phyloP scores from a whole-genome alignment of 192 early-diverging fungal species.

The Coemansia reversa region DNA sequence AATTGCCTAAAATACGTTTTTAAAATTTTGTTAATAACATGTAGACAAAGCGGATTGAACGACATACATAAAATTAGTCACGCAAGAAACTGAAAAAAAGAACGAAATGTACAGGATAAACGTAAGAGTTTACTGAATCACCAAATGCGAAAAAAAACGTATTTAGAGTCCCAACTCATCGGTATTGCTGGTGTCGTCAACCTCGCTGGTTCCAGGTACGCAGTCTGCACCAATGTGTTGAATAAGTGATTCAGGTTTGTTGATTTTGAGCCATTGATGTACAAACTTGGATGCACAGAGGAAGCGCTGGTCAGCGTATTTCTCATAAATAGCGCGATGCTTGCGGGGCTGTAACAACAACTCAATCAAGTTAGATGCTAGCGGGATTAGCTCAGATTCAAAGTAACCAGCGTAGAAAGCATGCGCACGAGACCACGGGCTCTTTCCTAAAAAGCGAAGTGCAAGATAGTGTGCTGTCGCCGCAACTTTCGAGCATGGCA shows the following conservation, averaged over 20 bases:
- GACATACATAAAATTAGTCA: no score
- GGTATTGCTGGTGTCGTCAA: no score
- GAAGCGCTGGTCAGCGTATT: conserved; percentile 48
- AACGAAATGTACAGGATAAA: conserved; percentile 8
- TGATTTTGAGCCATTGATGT: conserved; percentile 23
- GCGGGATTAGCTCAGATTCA: conserved; percentile 56
- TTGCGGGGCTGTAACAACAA: conserved; percentile 48
- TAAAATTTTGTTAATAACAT: no score
- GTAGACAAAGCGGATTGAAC: no score
- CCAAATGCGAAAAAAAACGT: not conserved
- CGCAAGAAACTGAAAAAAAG: no score
- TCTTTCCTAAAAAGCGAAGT: conserved; percentile 42
- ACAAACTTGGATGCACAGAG: conserved; percentile 48
- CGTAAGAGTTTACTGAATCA: not conserved
- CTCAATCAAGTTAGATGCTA: conserved; percentile 55
- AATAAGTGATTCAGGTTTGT: conserved; percentile 13
- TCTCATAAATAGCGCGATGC: conserved; percentile 48
- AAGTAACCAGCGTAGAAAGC: conserved; percentile 69
- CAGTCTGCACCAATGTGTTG: conserved; percentile 4
- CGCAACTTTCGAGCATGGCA: conserved; percentile 52
- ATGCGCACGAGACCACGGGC: conserved; percentile 57
- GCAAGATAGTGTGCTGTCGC: conserved; percentile 53
- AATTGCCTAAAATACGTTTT: no score
- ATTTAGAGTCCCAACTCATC: not conserved
- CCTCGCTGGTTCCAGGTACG: no score